Percentiles rank a stretch among this genome's conserved stretches.
These are phyloP conservation scores for Castanospermum australe DNA, from an alignment of 306 rosid genomes.

Conservation along the genomic window DNA sequence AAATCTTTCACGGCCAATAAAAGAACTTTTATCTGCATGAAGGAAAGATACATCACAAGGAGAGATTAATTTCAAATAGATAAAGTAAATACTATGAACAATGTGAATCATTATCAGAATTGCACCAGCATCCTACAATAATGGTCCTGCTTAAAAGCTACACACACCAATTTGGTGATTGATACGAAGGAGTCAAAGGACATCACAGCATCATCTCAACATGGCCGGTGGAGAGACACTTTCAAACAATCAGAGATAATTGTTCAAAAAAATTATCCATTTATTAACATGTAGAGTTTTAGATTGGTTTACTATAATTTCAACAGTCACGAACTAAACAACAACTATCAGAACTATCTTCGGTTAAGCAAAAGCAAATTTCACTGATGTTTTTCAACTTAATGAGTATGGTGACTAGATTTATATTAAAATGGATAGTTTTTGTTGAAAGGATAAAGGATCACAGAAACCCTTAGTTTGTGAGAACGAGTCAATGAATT, in stretches of 20 bases:
- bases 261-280: not conserved
- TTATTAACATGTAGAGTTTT: not conserved
- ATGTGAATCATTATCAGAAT: not conserved
- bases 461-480: no score
- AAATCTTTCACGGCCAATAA: slow-evolving; percentile 89
- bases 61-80: slow-evolving; percentile 16
- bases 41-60: slow-evolving; percentile 24
- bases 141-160: not conserved
- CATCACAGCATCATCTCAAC: slow-evolving; percentile 19
- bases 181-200: not conserved
- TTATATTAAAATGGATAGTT: not conserved
- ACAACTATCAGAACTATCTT: slow-evolving; percentile 9
- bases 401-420: not conserved
- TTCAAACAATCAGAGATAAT: slow-evolving; percentile 2
- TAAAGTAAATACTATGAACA: slow-evolving; percentile 10
- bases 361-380: not conserved
- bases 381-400: not conserved
- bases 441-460: no score
- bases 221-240: not conserved
- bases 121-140: slow-evolving; percentile 25
- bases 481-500: no score
- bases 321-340: slow-evolving; percentile 9
- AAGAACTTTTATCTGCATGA: slow-evolving; percentile 87
- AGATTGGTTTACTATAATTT: slow-evolving; percentile 6
- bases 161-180: not conserved